Evolutionary conservation across 2,329 filamentous ascomycete species (phyloP).

Genomic region (Penicillium italicum): DNA sequence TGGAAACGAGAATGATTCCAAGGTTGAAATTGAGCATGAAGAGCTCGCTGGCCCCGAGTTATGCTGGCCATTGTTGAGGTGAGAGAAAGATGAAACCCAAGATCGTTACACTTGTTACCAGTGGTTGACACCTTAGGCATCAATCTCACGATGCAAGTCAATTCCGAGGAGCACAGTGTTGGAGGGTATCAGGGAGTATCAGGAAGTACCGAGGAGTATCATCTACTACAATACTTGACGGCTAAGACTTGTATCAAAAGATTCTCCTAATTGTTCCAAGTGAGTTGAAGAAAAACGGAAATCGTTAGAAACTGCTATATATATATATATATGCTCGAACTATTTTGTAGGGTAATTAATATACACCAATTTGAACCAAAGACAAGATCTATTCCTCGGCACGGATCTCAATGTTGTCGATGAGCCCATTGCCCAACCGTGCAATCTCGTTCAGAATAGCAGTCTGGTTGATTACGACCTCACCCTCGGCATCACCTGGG

Average conservation of each 20-base stretch:
- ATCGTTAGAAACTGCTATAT: not conserved
- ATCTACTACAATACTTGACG: not conserved
- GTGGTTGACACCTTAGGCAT: constrained; percentile 7
- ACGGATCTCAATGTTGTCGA: constrained; percentile 62
- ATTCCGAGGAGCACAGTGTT: too few species aligned
- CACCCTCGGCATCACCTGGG: constrained; percentile 20
- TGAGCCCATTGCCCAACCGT: constrained; percentile 57
- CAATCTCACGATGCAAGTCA: not conserved
- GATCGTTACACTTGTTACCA: not conserved
- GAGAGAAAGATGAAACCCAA: not conserved
- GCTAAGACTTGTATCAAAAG: not conserved
- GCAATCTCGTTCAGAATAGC: constrained; percentile 46
- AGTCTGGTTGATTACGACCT: constrained; percentile 37
- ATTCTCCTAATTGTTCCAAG: not conserved
- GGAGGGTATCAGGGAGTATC: too few species aligned
- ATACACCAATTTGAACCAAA: constrained; percentile 18
- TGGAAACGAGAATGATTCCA: not conserved
- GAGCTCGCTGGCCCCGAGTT: constrained; percentile 5
- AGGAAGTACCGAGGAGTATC: too few species aligned
- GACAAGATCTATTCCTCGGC: constrained; percentile 13
- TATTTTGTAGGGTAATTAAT: constrained; percentile 10
- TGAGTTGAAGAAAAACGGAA: not conserved
- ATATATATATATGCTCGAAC: not conserved
- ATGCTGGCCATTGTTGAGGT: constrained; percentile 13
- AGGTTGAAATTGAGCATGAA: constrained; percentile 3